These are phyloP conservation scores for Colletotrichum lini DNA, from an alignment of 2,329 filamentous ascomycete genomes.

Conservation along the genomic window DNA sequence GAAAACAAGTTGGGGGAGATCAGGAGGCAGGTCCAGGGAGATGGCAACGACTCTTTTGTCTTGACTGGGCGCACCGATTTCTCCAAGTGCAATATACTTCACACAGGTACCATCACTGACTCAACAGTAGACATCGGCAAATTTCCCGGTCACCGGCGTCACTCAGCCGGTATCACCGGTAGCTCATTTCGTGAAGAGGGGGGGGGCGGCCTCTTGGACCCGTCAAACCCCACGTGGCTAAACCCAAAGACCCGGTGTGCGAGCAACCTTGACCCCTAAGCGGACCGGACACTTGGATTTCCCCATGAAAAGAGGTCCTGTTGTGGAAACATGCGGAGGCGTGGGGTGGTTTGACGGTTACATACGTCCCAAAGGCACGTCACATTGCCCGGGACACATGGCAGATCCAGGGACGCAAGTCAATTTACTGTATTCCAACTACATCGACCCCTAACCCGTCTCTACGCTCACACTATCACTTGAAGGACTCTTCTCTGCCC, in stretches of 20 bases:
- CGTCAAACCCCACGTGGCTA: conserved; percentile 29
- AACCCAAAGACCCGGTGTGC: conserved; percentile 7
- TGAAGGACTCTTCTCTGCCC: not conserved
- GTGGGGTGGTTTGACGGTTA: not conserved
- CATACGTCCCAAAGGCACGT: conserved; percentile 11
- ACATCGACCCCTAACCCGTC: not conserved
- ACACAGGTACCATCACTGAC: not conserved
- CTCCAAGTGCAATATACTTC: conserved; percentile 4
- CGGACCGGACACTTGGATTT: conserved; percentile 11
- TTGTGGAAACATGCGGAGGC: conserved; percentile 1
- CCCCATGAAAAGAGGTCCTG: not conserved
- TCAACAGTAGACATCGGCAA: conserved; percentile 5
- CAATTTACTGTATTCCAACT: not conserved
- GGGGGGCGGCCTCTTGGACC: not conserved
- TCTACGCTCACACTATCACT: not conserved
- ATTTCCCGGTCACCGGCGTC: conserved; percentile 24
- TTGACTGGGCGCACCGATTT: not conserved
- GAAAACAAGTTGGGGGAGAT: not conserved
- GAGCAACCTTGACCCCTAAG: not conserved
- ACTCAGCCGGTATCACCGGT: conserved; percentile 26
- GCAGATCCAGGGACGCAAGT: not conserved
- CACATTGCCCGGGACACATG: not conserved
- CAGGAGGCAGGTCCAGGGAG: not conserved
- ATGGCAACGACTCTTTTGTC: not conserved
- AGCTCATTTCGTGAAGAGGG: conserved; percentile 15